phyloP scores from a whole-genome alignment of 2,329 filamentous ascomycete genomes.

The Rhynchosporium secalis region DNA sequence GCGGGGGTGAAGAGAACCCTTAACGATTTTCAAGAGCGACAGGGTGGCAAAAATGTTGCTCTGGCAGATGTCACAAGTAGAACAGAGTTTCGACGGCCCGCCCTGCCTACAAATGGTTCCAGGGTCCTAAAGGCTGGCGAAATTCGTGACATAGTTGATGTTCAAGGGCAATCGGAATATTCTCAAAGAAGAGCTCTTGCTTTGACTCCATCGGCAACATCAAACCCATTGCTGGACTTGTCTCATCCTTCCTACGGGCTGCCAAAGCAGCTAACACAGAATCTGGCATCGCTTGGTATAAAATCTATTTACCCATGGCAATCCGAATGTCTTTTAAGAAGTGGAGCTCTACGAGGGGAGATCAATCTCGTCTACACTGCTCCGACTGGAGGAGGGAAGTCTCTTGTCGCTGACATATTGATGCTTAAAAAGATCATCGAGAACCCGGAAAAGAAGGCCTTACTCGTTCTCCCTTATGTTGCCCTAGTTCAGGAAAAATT shows the following conservation, averaged over 20 bases:
- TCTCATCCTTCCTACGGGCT: constrained; percentile 64
- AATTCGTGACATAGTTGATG: constrained; percentile 44
- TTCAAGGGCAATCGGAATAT: constrained; percentile 48
- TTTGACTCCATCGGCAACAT: constrained; percentile 53
- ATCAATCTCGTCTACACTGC: constrained; percentile 78
- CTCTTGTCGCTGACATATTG: constrained; percentile 69
- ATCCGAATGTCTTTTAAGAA: constrained; percentile 68
- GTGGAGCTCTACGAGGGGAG: constrained; percentile 63
- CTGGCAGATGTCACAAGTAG: constrained; percentile 24
- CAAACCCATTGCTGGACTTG: constrained; percentile 60
- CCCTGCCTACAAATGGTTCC: constrained; percentile 18
- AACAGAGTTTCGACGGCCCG: constrained; percentile 27
- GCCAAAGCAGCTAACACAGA: constrained; percentile 58
- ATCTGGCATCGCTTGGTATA: constrained; percentile 68
- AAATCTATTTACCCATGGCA: constrained; percentile 78
- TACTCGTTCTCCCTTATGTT: constrained; percentile 75
- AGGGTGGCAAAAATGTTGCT: constrained; percentile 1
- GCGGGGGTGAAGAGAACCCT: constrained; percentile 33
- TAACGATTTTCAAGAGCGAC: constrained; percentile 21
- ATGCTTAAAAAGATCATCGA: constrained; percentile 72
- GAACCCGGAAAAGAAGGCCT: constrained; percentile 63
- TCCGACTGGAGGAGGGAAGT: constrained; percentile 77
- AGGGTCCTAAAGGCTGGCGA: constrained; percentile 45
- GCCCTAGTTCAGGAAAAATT: constrained; percentile 80
- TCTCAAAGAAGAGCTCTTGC: constrained; percentile 54